A percentile compares a stretch with the other conserved stretches of the same genome.
phyloP scores from a whole-genome alignment of 2,329 filamentous ascomycete species.

The Plenodomus tracheiphilus region DNA sequence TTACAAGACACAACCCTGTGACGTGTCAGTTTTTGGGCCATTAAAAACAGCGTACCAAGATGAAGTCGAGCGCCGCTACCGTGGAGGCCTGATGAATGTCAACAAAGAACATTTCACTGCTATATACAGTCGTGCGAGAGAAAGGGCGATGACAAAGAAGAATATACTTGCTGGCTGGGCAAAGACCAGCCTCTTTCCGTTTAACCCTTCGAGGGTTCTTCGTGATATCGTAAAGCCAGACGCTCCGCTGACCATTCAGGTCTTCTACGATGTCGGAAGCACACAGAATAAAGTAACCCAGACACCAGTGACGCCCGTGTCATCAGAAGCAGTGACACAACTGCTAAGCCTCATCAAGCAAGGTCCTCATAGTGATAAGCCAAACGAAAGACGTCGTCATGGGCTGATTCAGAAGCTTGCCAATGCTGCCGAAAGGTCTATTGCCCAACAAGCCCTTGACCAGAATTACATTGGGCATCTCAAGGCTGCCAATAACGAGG shows the following conservation, averaged over 20 bases:
- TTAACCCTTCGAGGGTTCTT: slow-evolving; percentile 28
- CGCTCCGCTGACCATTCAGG: too few species aligned
- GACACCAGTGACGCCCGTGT: neutral
- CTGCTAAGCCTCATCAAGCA: neutral
- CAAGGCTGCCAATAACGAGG: too few species aligned
- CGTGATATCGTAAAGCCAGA: too few species aligned
- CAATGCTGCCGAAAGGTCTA: neutral
- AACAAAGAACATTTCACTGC: slow-evolving; percentile 16
- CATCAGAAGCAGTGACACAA: neutral
- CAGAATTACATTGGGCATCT: too few species aligned
- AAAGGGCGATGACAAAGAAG: slow-evolving; percentile 18
- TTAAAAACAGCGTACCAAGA: slow-evolving; percentile 14
- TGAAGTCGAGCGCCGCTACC: slow-evolving; percentile 3
- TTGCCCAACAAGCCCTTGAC: neutral
- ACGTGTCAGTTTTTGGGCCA: slow-evolving; percentile 9
- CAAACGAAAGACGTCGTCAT: neutral
- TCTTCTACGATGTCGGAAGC: too few species aligned
- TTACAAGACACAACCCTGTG: slow-evolving; percentile 19
- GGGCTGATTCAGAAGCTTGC: neutral
- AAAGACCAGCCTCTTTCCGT: slow-evolving; percentile 24
- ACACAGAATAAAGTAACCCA: too few species aligned
- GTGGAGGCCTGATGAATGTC: slow-evolving; percentile 7
- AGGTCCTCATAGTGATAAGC: neutral
- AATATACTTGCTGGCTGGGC: slow-evolving; percentile 31
- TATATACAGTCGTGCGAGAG: slow-evolving; percentile 22